phyloP scores from a whole-genome alignment of 1,139 yeast genomes.

The Sugiyamaella japonica region DNA sequence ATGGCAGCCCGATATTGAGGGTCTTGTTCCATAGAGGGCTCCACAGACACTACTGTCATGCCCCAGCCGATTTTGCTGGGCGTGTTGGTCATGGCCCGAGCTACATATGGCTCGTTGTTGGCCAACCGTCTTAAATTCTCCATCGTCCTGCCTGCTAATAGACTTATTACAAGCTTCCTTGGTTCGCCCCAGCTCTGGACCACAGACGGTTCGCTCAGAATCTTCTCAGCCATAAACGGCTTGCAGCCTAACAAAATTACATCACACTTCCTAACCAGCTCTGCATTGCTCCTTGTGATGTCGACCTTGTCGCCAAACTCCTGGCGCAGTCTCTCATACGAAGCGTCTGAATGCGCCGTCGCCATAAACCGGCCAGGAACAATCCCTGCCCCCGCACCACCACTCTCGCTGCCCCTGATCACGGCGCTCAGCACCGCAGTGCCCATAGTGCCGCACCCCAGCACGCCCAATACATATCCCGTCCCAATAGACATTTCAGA shows the following conservation, averaged over 20 bases:
- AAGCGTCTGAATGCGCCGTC: conserved; percentile 62
- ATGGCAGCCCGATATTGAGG: conserved; percentile 48
- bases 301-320: conserved; percentile 53
- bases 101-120: conserved; percentile 48
- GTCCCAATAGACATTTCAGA: conserved; percentile 29
- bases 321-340: conserved; percentile 49
- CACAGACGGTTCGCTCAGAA: conserved; percentile 48
- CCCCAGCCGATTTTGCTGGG: conserved; percentile 91
- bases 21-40: conserved; percentile 27
- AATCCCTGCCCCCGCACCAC: background rate
- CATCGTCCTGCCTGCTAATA: conserved; percentile 91
- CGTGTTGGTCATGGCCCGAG: conserved; percentile 97
- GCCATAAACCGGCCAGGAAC: conserved; percentile 72
- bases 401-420: conserved; percentile 47
- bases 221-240: conserved; percentile 71
- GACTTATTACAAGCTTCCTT: conserved; percentile 76
- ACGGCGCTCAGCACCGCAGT: conserved; percentile 89
- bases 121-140: conserved; percentile 60
- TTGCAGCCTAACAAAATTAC: conserved; percentile 81
- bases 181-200: too few relatives aligned
- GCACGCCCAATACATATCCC: conserved; percentile 68
- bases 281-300: conserved; percentile 54
- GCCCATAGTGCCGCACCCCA: conserved; percentile 97
- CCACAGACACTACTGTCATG: conserved; percentile 73
- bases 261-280: conserved; percentile 63